Percentiles rank a stretch among this genome's conserved stretches.
These are phyloP conservation scores for Boletus coffeatus DNA, from an alignment of 1,284 basidiomycete species.

Conservation along the genomic window DNA sequence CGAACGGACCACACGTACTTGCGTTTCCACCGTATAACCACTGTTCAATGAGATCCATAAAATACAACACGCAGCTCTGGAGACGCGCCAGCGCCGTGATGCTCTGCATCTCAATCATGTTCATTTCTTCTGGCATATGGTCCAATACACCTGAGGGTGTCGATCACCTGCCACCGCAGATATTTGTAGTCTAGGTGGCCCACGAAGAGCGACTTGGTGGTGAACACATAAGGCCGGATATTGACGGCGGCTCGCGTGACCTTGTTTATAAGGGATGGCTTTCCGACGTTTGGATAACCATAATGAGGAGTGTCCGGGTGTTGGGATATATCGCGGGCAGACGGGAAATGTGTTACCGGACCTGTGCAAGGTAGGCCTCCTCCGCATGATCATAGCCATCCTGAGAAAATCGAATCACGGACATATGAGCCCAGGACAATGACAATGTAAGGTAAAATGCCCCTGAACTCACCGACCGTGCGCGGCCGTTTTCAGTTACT, in stretches of 20 bases:
- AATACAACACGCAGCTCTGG: too few species aligned
- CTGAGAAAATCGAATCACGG: constrained; percentile 33
- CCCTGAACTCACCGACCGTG: constrained; percentile 69
- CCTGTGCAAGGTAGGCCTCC: constrained; percentile 97
- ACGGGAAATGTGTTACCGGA: constrained; percentile 95
- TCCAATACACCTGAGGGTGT: too few species aligned
- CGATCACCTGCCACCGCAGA: too few species aligned
- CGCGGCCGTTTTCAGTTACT: constrained; percentile 93
- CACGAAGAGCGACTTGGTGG: constrained; percentile 63
- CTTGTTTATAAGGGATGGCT: constrained; percentile 98
- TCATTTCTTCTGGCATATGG: too few species aligned
- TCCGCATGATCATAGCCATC: constrained; percentile 96
- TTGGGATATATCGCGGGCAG: constrained; percentile 94
- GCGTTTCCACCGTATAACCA: constrained; percentile 67
- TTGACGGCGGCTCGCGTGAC: constrained; percentile 95
- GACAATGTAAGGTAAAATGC: neutral
- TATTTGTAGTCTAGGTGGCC: too few species aligned
- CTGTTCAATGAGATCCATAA: constrained; percentile 89
- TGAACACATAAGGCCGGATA: constrained; percentile 97
- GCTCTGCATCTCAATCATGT: too few species aligned
- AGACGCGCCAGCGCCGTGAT: too few species aligned
- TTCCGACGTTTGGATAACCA: constrained; percentile 97
- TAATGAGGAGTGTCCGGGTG: constrained; percentile 96
- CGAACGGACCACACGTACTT: constrained; percentile 43
- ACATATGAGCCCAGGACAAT: neutral